A percentile compares a stretch with the other conserved stretches of the same genome.
These are phyloP conservation scores for Verbascum thapsus DNA, from an alignment of 257 asterid species.

Conservation along the genomic window DNA sequence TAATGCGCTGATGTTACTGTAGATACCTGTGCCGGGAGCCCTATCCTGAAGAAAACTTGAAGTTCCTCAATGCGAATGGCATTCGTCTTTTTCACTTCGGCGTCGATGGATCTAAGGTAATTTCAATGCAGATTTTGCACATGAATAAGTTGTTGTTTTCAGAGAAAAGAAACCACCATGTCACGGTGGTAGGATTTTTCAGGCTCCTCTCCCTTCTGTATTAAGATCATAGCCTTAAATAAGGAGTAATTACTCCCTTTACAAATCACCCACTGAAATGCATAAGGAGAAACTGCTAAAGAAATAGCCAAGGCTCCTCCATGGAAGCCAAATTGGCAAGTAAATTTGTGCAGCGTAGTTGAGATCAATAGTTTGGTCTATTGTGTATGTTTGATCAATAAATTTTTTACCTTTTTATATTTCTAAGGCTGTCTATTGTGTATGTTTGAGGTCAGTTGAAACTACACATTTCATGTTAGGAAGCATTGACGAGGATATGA, in stretches of 20 bases:
- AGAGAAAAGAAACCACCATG: too few species aligned
- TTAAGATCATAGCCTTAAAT: too few species aligned
- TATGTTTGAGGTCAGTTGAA: not conserved
- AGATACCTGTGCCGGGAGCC: constrained; percentile 94
- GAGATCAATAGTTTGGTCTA: not conserved
- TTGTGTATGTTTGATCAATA: too few species aligned
- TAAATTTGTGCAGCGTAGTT: not conserved
- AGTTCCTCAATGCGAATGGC: constrained; percentile 69
- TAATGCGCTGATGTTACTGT: constrained; percentile 27
- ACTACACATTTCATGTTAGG: constrained; percentile 20
- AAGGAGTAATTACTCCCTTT: too few species aligned
- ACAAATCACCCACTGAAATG: too few species aligned
- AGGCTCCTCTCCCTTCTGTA: too few species aligned
- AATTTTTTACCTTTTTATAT: constrained; percentile 5
- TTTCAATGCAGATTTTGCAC: constrained; percentile 21
- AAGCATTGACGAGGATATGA: not conserved
- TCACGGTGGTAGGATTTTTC: too few species aligned
- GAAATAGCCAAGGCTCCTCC: too few species aligned
- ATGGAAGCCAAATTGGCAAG: too few species aligned
- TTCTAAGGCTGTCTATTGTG: not conserved
- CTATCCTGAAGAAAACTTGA: constrained; percentile 68
- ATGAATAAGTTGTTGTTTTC: not conserved
- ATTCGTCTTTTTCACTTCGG: constrained; percentile 82
- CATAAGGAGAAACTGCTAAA: too few species aligned
- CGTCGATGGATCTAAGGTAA: constrained; percentile 89